Conservation (phyloP, 257 asterid species). For the Petunia axillaris region DNA sequence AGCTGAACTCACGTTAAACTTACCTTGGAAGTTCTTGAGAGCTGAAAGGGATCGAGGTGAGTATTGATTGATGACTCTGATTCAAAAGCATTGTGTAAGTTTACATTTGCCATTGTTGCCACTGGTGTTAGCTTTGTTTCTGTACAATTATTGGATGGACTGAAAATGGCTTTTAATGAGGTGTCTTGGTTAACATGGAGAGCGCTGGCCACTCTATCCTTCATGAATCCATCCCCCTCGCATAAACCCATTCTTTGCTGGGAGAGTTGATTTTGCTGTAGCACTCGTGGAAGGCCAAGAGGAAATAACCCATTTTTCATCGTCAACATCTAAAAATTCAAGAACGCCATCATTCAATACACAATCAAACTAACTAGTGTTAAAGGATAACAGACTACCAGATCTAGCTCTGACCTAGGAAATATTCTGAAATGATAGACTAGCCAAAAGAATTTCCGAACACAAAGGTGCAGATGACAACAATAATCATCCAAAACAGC, state of each 20-base stretch:
- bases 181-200: conserved; percentile 36
- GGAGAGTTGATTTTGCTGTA: conserved; percentile 38
- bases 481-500: neutral
- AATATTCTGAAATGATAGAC: neutral
- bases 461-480: neutral
- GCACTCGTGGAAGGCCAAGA: conserved; percentile 51
- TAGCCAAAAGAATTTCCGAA: neutral
- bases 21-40: conserved; percentile 44
- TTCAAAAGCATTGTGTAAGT: conserved; percentile 34
- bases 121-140: conserved; percentile 32
- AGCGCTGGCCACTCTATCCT: conserved; percentile 33
- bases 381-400: too few relatives aligned
- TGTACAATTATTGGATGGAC: conserved; percentile 25
- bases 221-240: conserved; percentile 39
- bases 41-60: conserved; percentile 42
- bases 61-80: conserved; percentile 38
- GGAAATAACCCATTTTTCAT: conserved; percentile 76
- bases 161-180: conserved; percentile 32
- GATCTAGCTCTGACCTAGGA: neutral
- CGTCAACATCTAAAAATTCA: conserved; percentile 59
- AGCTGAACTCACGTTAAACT: neutral
- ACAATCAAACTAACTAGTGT: too few relatives aligned
- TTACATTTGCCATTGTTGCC: conserved; percentile 36
- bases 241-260: conserved; percentile 37
- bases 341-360: neutral